Evolutionary conservation across 306 rosid species (phyloP), one percentile per base, ranked within the genome.

Genomic region (Neltuma alba): DNA sequence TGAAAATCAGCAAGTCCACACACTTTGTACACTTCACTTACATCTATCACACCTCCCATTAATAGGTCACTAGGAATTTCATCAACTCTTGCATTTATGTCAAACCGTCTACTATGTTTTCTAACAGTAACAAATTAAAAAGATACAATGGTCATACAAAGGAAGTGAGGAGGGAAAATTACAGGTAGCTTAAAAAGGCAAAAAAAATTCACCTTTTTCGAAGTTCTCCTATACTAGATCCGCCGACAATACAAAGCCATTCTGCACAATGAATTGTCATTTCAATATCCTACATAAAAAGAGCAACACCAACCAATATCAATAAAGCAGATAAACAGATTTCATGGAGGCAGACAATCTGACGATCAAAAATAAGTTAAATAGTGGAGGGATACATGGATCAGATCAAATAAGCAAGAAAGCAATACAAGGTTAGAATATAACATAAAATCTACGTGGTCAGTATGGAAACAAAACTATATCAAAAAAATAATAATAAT

Each of bases 201-300:
- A 65, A 30, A 55, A n/a, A 74, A 76, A 48, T 38, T 80, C 86
- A 95, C 99, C 99, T 93, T 81, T 87, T 79, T 77, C 99, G 85
- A 77, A 89, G 98, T 69, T 95, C 96, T 79, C 99, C 93, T 3
- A 96, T 91, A 88, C 94, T 92, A 52, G 99, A 91, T 80, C 99
- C 99, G 84, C 99, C 99, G 72, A 95, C 94, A 84, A 95, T 88
- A 57, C 93, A 93, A 78, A 95, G 98, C 99, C 99, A 95, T 86
- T 95, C 99, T 80, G 98, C 98, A 93, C 98, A 95, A 93, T 95
- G 99, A 93, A 95, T 93, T 76, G 99, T 90, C 80, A 97, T 95
- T 89, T 95, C 99, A 91, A 91, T 87, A 88, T 95, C 99, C 99
- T 95, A 91, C 81, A 87, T 82, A 84, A 67, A 72, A 84, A 76